Evolutionary conservation across 2,329 filamentous ascomycete genomes (phyloP).

Genomic region (Teratosphaeriaceae sp.): DNA sequence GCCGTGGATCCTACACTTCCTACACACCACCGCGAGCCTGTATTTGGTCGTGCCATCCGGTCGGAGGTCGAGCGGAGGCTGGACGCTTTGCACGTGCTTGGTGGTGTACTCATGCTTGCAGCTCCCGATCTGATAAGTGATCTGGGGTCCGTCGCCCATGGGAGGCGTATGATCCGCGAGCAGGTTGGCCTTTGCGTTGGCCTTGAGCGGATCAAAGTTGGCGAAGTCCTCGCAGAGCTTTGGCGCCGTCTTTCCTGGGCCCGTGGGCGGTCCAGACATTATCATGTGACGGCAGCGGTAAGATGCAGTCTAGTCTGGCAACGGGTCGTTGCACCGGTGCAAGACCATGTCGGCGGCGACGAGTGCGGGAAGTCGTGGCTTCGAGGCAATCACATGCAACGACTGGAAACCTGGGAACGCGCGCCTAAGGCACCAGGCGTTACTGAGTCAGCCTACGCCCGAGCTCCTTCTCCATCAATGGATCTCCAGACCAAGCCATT

Average conservation of each 20-base stretch:
- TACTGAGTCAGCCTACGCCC: no score
- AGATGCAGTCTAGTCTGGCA: background rate
- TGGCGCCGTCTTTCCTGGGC: slow-evolving; percentile 43
- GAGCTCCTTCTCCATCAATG: background rate
- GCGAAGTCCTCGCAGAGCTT: slow-evolving; percentile 46
- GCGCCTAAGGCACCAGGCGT: no score
- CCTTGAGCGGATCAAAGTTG: slow-evolving; percentile 46
- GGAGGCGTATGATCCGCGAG: slow-evolving; percentile 52
- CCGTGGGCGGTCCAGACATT: slow-evolving; percentile 8
- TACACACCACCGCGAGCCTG: slow-evolving; percentile 55
- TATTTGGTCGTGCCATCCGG: slow-evolving; percentile 39
- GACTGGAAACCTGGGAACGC: no score
- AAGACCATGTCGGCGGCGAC: no score
- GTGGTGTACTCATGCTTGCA: slow-evolving; percentile 55
- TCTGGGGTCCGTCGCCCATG: slow-evolving; percentile 34
- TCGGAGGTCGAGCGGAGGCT: slow-evolving; percentile 37
- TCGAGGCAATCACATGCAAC: no score
- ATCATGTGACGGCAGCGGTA: background rate
- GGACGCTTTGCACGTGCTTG: slow-evolving; percentile 50
- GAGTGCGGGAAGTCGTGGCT: no score
- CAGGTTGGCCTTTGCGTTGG: slow-evolving; percentile 30
- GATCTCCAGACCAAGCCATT: background rate
- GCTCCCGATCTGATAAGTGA: slow-evolving; percentile 33
- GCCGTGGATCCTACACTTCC: slow-evolving; percentile 56
- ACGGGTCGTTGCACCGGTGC: no score